Evolutionary conservation across 208 protist genomes (phyloP).

Genomic region (Leishmania gerbilli): DNA sequence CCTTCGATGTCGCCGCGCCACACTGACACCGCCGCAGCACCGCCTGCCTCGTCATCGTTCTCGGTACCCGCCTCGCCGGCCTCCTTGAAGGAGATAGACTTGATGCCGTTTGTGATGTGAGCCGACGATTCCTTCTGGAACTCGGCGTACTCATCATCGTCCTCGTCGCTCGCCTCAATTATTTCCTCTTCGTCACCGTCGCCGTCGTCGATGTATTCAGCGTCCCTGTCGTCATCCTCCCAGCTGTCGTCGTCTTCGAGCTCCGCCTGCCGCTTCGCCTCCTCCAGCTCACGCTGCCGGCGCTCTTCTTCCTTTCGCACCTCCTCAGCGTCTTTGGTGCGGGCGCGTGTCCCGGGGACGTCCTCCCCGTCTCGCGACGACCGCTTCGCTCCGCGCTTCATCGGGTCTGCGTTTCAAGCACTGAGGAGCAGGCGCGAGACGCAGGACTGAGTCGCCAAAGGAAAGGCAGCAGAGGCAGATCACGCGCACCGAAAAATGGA

Average conservation of each 20-base stretch:
- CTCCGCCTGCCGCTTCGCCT: constrained; percentile 12
- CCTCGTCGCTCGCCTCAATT: constrained; percentile 57
- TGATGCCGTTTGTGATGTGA: constrained; percentile 40
- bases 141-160: constrained; percentile 80
- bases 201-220: constrained; percentile 34
- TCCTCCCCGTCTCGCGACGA: constrained; percentile 39
- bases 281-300: constrained; percentile 26
- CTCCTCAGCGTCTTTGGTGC: constrained; percentile 43
- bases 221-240: constrained; percentile 36
- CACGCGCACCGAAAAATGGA: not conserved
- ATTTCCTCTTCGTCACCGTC: constrained; percentile 58
- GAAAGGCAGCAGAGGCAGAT: not conserved
- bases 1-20: constrained; percentile 36
- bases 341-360: constrained; percentile 24
- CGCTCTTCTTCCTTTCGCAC: constrained; percentile 44
- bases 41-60: constrained; percentile 37
- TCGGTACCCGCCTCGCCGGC: constrained; percentile 19
- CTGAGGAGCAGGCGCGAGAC: not conserved
- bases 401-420: not conserved
- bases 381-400: constrained; percentile 50
- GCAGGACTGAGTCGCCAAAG: not conserved
- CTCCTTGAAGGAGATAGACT: constrained; percentile 60
- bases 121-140: constrained; percentile 65
- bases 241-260: constrained; percentile 40
- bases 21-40: constrained; percentile 28